Conservation (phyloP, 2,329 filamentous ascomycete genomes). For the Talaromyces islandicus region DNA sequence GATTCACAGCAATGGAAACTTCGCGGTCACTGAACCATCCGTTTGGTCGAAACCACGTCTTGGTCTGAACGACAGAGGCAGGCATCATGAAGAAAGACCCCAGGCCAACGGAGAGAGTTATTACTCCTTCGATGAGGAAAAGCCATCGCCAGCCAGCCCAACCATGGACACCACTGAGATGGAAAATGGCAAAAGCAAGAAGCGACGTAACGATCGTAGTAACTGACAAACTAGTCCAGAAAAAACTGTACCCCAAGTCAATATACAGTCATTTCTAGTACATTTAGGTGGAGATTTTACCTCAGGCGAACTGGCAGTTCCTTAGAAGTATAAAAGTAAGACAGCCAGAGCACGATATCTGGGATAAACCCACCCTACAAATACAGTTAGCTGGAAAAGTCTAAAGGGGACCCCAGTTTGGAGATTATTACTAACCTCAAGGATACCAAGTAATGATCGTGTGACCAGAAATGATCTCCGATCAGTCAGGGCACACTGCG, state of each 20-base stretch:
- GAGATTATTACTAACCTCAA: conserved; percentile 24
- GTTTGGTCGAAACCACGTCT: conserved; percentile 15
- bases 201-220: background rate
- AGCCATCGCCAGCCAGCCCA: conserved; percentile 4
- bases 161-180: conserved; percentile 1
- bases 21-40: conserved; percentile 45
- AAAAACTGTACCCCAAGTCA: background rate
- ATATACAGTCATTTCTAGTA: background rate
- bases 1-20: conserved; percentile 62
- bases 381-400: conserved; percentile 24
- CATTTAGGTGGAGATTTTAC: background rate
- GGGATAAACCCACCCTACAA: conserved; percentile 4
- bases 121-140: conserved; percentile 3
- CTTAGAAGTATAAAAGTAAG: conserved; percentile 7
- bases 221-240: conserved; percentile 2
- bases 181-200: conserved; percentile 5
- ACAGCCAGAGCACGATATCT: conserved; percentile 6
- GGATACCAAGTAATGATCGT: conserved; percentile 38
- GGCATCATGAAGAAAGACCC: conserved; percentile 38
- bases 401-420: background rate
- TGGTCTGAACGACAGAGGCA: conserved; percentile 35
- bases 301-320: conserved; percentile 5
- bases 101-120: background rate
- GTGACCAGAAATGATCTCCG: conserved; percentile 34
- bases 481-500: conserved; percentile 43